phyloP scores from a whole-genome alignment of 768 basidiomycete species.

The Rhizopogon rudus region DNA sequence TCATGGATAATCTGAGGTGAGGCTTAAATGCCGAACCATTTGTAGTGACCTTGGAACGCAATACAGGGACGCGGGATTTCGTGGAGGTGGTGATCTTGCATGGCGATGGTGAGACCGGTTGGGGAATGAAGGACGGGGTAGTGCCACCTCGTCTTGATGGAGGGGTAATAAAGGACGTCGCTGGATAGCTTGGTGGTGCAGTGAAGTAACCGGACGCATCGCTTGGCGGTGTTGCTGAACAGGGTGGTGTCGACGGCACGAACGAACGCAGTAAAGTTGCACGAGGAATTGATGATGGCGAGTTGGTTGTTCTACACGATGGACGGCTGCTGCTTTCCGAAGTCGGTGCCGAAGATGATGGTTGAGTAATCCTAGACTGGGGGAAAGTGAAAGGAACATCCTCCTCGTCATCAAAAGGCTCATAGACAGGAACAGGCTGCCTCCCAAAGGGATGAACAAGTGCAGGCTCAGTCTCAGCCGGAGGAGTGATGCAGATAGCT shows the following conservation, averaged over 20 bases:
- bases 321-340: conserved; percentile 5
- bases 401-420: conserved; percentile 15
- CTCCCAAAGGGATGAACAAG: not conserved
- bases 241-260: conserved; percentile 20
- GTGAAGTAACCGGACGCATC: conserved; percentile 22
- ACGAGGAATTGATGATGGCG: conserved; percentile 52
- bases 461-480: conserved; percentile 12
- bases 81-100: conserved; percentile 19
- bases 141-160: conserved; percentile 46
- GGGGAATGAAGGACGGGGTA: conserved; percentile 58
- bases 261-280: conserved; percentile 32
- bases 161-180: conserved; percentile 39
- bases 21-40: conserved; percentile 64
- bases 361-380: conserved; percentile 8
- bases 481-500: conserved; percentile 9
- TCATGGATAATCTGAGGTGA: conserved; percentile 39
- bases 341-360: conserved; percentile 7
- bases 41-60: conserved; percentile 24
- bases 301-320: conserved; percentile 15
- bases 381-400: conserved; percentile 23
- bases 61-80: conserved; percentile 35
- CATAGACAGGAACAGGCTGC: conserved; percentile 5
- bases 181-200: conserved; percentile 17
- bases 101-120: conserved; percentile 46
- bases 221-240: conserved; percentile 32